Base-by-base conservation (phyloP, 2,329 filamentous ascomycete species). In the Cordyceps cateniannulata region DNA sequence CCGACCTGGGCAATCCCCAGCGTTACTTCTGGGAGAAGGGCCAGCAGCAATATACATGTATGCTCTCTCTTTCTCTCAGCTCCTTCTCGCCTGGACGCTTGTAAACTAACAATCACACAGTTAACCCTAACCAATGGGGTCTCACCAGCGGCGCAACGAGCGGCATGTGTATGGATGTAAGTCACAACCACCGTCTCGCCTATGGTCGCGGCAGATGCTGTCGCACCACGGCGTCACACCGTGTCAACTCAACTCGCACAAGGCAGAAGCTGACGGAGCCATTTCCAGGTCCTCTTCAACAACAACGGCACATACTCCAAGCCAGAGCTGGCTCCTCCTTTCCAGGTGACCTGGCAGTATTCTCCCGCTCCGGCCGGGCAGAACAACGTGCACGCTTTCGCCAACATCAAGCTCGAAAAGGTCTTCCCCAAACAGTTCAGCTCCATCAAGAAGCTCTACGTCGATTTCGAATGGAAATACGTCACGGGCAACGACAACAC, bases 51-150 rank as follows among this genome's bases (percentile, higher is more conserved):
- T 83, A 76, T 65, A 81, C 75, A 60, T 66, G 81, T 82, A 65
- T 73, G 79, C 75, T 12, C 42, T 45, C 24, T 27, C 75, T 12
- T 40, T 45, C 24, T 27, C 20, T 14, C 32, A 12, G 32, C 51
- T 18, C 27, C n/a, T 29, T 5, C 22, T 32, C 40, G 14, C 24
- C 22, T 38, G 16, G 32, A 20, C 20, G 10, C 24, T 18, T 16
- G 24, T 25, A 54, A 27, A 24, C 50, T 60, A 52, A 54, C 29
- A n/a, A 14, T 51, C 27, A n/a, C 27, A 18, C 61, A 83, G 81
- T 82, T 60, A 83, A 83, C 66, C 81, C 81, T 51, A 83, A 83
- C 65, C 81, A 82, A 69, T 83, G 81, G 81, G 79, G 78, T 64
- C 75, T 78, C 67, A 65, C 71, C 24, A 65, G 70, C 14, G 71